These are phyloP conservation scores for Zygosaccharomyces kombuchaensis DNA, from an alignment of 805 yeast species.

Conservation along the genomic window DNA sequence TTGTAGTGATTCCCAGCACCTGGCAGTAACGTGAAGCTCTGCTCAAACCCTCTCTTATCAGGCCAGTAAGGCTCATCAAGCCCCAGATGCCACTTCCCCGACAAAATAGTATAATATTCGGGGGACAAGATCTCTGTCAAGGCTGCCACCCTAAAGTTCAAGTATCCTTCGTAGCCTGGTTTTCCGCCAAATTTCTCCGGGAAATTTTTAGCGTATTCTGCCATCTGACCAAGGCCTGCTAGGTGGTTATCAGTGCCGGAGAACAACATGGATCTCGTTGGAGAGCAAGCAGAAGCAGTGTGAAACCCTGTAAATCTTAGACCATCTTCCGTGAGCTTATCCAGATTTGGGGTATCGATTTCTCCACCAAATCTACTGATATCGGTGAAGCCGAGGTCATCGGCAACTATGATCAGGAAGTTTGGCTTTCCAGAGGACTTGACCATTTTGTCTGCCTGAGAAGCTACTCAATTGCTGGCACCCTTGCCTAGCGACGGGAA, in stretches of 20 bases:
- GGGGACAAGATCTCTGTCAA: conserved; percentile 49
- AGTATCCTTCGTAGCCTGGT: conserved; percentile 54
- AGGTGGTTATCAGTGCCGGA: conserved; percentile 61
- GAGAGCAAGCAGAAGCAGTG: conserved; percentile 62
- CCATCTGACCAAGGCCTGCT: conserved; percentile 59
- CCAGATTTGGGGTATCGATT: conserved; percentile 50
- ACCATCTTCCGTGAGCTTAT: conserved; percentile 43
- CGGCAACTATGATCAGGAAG: conserved; percentile 54
- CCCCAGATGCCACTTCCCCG: conserved; percentile 65
- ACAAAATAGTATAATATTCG: conserved; percentile 44
- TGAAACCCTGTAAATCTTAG: conserved; percentile 54
- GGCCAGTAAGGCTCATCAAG: conserved; percentile 47
- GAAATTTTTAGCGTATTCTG: conserved; percentile 38
- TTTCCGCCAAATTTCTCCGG: conserved; percentile 41
- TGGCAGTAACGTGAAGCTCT: conserved; percentile 46
- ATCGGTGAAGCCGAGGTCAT: conserved; percentile 59
- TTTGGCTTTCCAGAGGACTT: conserved; percentile 38
- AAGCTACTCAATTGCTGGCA: too few species aligned
- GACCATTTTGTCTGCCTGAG: neutral
- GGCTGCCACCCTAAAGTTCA: conserved; percentile 49
- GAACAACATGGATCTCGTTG: conserved; percentile 57
- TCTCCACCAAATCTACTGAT: conserved; percentile 53
- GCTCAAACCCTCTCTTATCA: conserved; percentile 45
- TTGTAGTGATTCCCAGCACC: conserved; percentile 58
- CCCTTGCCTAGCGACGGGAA: too few species aligned